These are phyloP conservation scores for Fusarium sp. DNA, from an alignment of 2,329 filamentous ascomycete genomes.

Conservation along the genomic window DNA sequence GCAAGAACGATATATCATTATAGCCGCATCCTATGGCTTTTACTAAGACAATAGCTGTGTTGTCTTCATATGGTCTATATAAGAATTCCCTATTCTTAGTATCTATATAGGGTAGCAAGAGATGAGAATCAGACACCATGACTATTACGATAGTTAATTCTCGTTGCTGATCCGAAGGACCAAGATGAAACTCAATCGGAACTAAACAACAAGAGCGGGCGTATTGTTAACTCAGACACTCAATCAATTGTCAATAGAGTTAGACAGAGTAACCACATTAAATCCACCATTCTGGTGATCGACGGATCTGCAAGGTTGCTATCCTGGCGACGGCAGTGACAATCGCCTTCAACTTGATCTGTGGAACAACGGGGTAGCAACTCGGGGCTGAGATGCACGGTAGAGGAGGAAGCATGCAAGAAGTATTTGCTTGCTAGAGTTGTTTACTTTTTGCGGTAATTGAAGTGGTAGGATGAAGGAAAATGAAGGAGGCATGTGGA, in stretches of 20 bases:
- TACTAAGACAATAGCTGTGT: too few relatives aligned
- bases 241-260: background rate
- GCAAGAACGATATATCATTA: too few relatives aligned
- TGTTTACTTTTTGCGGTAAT: slow-evolving; percentile 3
- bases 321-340: background rate
- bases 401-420: slow-evolving; percentile 2
- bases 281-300: background rate
- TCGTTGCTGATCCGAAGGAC: background rate
- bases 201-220: background rate
- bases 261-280: slow-evolving; percentile 4
- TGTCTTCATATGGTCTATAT: too few relatives aligned
- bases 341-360: background rate
- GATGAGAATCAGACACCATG: too few relatives aligned
- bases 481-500: slow-evolving; percentile 30
- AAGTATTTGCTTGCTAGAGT: background rate
- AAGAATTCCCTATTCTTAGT: too few relatives aligned
- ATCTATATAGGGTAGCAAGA: too few relatives aligned
- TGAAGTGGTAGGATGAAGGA: slow-evolving; percentile 19
- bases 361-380: slow-evolving; percentile 6
- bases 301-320: background rate
- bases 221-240: background rate
- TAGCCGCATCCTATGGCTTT: too few relatives aligned
- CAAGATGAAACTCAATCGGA: background rate
- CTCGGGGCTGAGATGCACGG: background rate
- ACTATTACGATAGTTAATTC: background rate